phyloP scores from a whole-genome alignment of 805 yeast species.

The Candida yuanshanica region DNA sequence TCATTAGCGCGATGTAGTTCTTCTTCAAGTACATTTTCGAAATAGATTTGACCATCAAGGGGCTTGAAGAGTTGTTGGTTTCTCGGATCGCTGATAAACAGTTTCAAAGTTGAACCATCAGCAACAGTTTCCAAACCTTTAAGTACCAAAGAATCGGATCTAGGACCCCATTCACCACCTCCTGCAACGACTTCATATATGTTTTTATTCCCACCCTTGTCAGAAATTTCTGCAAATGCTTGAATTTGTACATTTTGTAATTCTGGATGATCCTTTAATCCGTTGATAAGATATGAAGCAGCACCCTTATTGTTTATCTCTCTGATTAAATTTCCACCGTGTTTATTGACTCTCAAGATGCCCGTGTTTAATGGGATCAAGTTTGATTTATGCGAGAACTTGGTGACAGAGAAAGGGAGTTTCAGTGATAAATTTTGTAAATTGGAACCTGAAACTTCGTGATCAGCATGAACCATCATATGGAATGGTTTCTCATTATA shows the following conservation, averaged over 20 bases:
- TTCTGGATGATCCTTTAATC: neutral
- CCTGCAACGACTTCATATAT: conserved; percentile 8
- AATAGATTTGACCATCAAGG: neutral
- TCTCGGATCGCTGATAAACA: neutral
- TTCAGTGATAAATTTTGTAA: neutral
- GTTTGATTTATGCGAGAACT: neutral
- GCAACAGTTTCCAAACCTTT: neutral
- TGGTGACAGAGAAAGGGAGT: conserved; percentile 1
- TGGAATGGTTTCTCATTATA: neutral
- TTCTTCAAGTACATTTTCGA: neutral
- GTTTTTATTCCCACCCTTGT: neutral
- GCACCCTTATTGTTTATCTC: conserved; percentile 4
- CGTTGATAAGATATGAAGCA: conserved; percentile 2
- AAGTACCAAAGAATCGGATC: conserved; percentile 3
- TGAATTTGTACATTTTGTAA: neutral
- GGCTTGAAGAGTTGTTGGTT: neutral
- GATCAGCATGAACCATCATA: conserved; percentile 1
- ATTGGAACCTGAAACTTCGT: neutral
- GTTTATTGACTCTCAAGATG: conserved; percentile 1
- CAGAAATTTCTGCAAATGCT: conserved; percentile 3
- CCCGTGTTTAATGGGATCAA: conserved; percentile 1
- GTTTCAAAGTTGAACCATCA: neutral
- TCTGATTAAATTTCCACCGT: conserved; percentile 3
- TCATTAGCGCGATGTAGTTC: neutral
- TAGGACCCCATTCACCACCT: conserved; percentile 12